Evolutionary conservation across 129 eudicot species (phyloP), one percentile per base, ranked within the genome.

Genomic region (Helichrysum umbraculigerum): DNA sequence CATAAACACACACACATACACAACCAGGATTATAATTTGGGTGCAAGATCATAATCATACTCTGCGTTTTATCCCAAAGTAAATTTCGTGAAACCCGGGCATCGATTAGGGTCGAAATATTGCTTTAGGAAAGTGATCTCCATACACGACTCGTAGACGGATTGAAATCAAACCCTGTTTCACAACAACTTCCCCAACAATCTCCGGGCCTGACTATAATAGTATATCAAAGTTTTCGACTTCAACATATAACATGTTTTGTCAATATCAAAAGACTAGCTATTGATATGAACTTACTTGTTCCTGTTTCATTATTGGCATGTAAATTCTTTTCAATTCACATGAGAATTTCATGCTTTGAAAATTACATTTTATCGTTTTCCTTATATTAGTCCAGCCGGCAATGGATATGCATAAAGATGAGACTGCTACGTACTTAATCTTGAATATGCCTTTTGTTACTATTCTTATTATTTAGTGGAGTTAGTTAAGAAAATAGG

Each of bases 341-440:
- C 42, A 8, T 30, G 81, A 77, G 69, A 58, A 77, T 69, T 57
- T 77, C 33, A 29, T 69, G 39, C 47, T 33, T 22, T 35, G 17
- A 35, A 32, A 25, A 35, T 33, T 30, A 59, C n/a, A 3, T 47
- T 25, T n/a, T 54, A 22, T 51, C 17, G 1, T 70, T 64, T 20
- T 71, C 17, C 42, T 29, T 65, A 67, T 71, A 70, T 41, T 68
- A 69, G 74, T 77, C 69, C 68, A 77, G 75, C 50, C 12, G 69
- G 16, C 61, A 14, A 34, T 39, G 20, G 70, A 57, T 30, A 56
- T 57, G 33, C 54, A 1, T 52, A 50, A n/a, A 30, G 41, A 72
- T 32, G 47, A 73, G 39, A 3, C 22, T 54, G 44, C 32, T 56
- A 72, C 8, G 66, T 61, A n/a, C n/a, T n/a, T n/a, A 72, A 74